Evolutionary conservation across 441 rosid species (phyloP), one percentile per base, ranked within the genome.

Genomic region (Gossypium davidsonii): DNA sequence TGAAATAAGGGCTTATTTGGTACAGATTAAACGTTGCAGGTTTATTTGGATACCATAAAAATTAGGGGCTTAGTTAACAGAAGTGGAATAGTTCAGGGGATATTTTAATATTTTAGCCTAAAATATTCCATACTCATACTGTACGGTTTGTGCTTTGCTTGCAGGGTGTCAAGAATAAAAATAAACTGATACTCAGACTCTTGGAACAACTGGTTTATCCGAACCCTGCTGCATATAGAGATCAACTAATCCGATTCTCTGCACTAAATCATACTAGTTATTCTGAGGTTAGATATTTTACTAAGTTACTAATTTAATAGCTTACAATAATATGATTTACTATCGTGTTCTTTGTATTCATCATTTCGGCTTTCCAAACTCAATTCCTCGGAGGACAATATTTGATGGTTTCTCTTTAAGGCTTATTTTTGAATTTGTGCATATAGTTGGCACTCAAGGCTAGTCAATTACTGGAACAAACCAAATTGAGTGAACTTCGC

Each of bases 201-300:
- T 89, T 96, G 98, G 98, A 96, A 82, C 99, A 96, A 75, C 88
- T 96, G 75, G 98, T 94, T 81, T 96, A 96, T 81, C 98, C 99
- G 18, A 96, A 91, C 79, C 99, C 99, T 76, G 99, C 98, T 77
- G 99, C 98, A 5, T 96, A 96, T 83, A 91, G 99, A 84, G 97
- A 91, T 74, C 88, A 91, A 82, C 93, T 96, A 14, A 89, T 96
- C 60, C 96, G 97, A 67, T 94, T 94, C 85, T 92, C 97, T 62
- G 77, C 82, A 75, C 91, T 96, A 57, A 96, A 96, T 83, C 99
- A 96, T 79, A 96, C 89, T 76, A 92, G 79, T 79, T 96, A 94
- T 85, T 96, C 98, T 14, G 94, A 94, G 98, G 99, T 96, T 70
- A 31, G 89, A 64, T 59, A 11, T 71, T 70, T 34, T 37, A 65